Conservation (phyloP, 768 basidiomycete genomes). For the Paxillus ammoniavirescens region DNA sequence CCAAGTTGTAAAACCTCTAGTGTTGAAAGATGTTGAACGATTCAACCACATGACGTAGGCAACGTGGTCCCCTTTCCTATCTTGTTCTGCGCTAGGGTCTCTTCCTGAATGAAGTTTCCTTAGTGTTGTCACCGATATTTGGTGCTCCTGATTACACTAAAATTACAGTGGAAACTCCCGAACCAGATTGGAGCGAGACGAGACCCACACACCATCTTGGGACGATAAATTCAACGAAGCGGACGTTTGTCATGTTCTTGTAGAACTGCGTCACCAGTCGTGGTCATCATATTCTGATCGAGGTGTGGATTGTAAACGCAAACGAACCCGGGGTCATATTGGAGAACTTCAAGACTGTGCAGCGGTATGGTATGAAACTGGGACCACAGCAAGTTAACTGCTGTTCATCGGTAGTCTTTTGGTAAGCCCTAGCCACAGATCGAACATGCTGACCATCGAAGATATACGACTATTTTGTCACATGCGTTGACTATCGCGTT, state of each 20-base stretch:
- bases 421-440: too few species aligned
- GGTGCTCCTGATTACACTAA: not conserved
- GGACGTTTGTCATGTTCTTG: too few species aligned
- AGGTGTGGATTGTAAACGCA: conserved; percentile 33
- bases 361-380: conserved; percentile 20
- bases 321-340: conserved; percentile 30
- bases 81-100: not conserved
- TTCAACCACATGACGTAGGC: conserved; percentile 13
- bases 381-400: conserved; percentile 8
- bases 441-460: conserved; percentile 3
- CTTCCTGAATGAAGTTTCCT: not conserved
- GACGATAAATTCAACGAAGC: conserved; percentile 1
- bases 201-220: not conserved
- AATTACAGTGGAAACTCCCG: not conserved
- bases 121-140: not conserved
- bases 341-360: conserved; percentile 25
- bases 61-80: not conserved
- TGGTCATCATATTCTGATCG: not conserved
- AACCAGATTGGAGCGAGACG: not conserved
- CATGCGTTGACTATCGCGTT: conserved; percentile 18
- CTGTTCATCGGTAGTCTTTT: too few species aligned
- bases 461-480: conserved; percentile 34
- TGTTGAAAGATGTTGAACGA: conserved; percentile 32
- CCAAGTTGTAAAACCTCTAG: conserved; percentile 58
- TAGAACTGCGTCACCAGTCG: too few species aligned